Evolutionary conservation across 495 filamentous ascomycete species (phyloP).

Genomic region (Aspergillus diversus): DNA sequence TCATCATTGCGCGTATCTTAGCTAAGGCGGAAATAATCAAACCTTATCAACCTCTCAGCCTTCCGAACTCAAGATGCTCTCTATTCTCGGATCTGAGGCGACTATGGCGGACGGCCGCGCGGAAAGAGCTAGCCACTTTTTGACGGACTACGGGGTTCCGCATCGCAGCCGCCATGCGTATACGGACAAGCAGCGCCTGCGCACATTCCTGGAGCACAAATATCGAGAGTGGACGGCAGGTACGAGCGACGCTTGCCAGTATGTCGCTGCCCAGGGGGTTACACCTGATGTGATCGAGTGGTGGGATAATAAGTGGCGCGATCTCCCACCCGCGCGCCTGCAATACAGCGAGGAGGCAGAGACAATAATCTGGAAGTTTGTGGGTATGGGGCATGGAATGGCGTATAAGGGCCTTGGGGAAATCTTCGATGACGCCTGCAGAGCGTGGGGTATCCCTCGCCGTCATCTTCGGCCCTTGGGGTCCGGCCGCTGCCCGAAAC

Average conservation of each 20-base stretch:
- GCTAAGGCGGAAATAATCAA: neutral
- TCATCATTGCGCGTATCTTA: neutral
- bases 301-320: neutral
- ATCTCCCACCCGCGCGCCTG: constrained; percentile 3
- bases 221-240: neutral
- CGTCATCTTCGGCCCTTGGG: neutral
- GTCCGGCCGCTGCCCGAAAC: neutral
- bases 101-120: neutral
- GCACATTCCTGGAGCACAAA: neutral
- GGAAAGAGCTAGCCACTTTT: neutral
- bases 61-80: constrained; percentile 1
- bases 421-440: neutral
- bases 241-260: neutral
- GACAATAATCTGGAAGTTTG: constrained; percentile 4
- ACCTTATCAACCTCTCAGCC: neutral
- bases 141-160: neutral
- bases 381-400: neutral
- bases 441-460: neutral
- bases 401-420: neutral
- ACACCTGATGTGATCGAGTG: constrained; percentile 1
- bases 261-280: neutral
- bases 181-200: constrained; percentile 2
- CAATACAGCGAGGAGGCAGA: neutral
- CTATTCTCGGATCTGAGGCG: neutral
- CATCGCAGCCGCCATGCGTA: constrained; percentile 6